These are phyloP conservation scores for Voacanga thouarsii DNA, from an alignment of 257 asterid species.

Conservation along the genomic window DNA sequence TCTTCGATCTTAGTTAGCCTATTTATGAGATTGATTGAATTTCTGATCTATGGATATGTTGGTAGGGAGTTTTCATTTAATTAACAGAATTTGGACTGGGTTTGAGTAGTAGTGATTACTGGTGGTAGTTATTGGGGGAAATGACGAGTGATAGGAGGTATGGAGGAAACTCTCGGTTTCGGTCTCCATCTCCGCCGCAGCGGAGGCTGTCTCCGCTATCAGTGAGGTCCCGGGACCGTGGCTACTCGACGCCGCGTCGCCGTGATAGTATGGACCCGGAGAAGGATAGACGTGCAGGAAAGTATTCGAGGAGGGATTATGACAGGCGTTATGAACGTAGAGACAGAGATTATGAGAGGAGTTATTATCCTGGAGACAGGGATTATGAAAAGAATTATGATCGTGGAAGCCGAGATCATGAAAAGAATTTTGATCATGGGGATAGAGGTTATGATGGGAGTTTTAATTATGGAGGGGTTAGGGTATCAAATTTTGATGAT, in stretches of 20 bases:
- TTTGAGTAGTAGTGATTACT: neutral
- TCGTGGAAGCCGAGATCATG: neutral
- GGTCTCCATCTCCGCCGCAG: slow-evolving; percentile 33
- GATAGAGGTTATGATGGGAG: neutral
- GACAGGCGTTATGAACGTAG: slow-evolving; percentile 1
- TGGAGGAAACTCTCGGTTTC: slow-evolving; percentile 25
- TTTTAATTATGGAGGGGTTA: neutral
- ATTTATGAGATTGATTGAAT: neutral
- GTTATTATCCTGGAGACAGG: neutral
- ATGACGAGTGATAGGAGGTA: slow-evolving; percentile 43
- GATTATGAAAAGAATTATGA: slow-evolving; percentile 1
- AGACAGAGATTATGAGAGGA: neutral
- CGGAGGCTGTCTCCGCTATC: slow-evolving; percentile 18
- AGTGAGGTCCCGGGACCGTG: slow-evolving; percentile 19
- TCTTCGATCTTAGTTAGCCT: neutral
- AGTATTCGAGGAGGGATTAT: slow-evolving; percentile 11
- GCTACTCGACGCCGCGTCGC: slow-evolving; percentile 12
- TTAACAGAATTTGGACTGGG: neutral
- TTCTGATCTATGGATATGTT: neutral
- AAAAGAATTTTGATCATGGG: slow-evolving; percentile 10
- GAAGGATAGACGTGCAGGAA: slow-evolving; percentile 11
- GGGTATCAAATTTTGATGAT: slow-evolving; percentile 4
- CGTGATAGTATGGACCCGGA: neutral
- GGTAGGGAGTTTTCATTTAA: neutral
- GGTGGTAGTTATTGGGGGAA: neutral